Evolutionary conservation across 495 filamentous ascomycete species (phyloP).

Genomic region (Hypoxylon cercidicola): DNA sequence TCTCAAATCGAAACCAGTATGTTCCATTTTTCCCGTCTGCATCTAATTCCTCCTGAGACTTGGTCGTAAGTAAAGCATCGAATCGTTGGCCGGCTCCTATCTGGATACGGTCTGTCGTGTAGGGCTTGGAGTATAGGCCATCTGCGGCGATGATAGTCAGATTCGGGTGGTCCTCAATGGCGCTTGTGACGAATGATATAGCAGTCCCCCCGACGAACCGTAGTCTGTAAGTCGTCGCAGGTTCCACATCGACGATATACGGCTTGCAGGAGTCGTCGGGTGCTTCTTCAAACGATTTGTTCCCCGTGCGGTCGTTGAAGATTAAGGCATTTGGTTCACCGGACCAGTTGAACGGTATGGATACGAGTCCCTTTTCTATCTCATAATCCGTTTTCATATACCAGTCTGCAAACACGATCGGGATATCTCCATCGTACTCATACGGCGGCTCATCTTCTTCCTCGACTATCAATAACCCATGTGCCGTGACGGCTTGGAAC

Average conservation of each 20-base stretch:
- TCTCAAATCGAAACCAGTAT: slow-evolving; percentile 67
- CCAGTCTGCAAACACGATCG: slow-evolving; percentile 63
- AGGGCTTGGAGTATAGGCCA: slow-evolving; percentile 65
- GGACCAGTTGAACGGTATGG: slow-evolving; percentile 53
- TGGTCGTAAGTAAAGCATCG: slow-evolving; percentile 61
- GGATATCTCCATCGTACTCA: slow-evolving; percentile 65
- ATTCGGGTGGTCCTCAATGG: slow-evolving; percentile 61
- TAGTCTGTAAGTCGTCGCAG: slow-evolving; percentile 67
- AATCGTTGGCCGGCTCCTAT: slow-evolving; percentile 67
- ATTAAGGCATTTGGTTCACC: slow-evolving; percentile 62
- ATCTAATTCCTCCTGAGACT: slow-evolving; percentile 53
- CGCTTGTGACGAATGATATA: slow-evolving; percentile 61
- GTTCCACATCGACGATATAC: slow-evolving; percentile 63
- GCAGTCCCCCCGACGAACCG: slow-evolving; percentile 65
- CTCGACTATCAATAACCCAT: slow-evolving; percentile 65
- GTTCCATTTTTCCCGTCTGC: slow-evolving; percentile 49
- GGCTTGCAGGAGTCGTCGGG: slow-evolving; percentile 55
- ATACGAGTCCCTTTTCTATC: slow-evolving; percentile 54
- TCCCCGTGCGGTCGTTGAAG: slow-evolving; percentile 55
- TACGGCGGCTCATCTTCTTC: slow-evolving; percentile 58
- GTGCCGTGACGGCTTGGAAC: slow-evolving; percentile 63
- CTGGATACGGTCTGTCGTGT: slow-evolving; percentile 60
- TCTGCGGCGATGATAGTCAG: slow-evolving; percentile 66
- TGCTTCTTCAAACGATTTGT: slow-evolving; percentile 47
- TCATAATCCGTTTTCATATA: slow-evolving; percentile 57